phyloP scores from a whole-genome alignment of 345 rosid species.

The Tarenaya hassleriana region DNA sequence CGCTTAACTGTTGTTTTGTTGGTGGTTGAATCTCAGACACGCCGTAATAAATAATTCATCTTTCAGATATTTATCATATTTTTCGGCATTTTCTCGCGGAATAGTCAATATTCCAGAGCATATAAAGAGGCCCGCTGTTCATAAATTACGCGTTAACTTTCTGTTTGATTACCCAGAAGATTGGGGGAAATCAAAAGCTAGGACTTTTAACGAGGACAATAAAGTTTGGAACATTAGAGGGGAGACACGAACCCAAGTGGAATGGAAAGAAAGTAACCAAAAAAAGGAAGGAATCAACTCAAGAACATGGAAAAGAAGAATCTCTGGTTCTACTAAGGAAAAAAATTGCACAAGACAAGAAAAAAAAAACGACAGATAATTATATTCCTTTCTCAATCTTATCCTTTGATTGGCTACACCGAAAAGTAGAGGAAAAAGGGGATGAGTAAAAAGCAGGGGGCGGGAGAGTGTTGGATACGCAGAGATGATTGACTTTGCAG shows the following conservation, averaged over 20 bases:
- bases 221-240: background rate
- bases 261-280: too few species aligned
- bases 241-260: too few species aligned
- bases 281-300: too few species aligned
- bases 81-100: conserved; percentile 3
- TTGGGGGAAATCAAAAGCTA: background rate
- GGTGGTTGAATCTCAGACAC: background rate
- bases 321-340: background rate
- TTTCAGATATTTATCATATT: conserved; percentile 13
- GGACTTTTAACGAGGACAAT: background rate
- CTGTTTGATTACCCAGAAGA: conserved; percentile 6
- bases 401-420: background rate
- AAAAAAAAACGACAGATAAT: background rate
- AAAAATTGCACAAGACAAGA: background rate
- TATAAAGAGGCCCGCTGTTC: background rate
- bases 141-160: conserved; percentile 16
- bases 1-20: background rate
- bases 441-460: background rate
- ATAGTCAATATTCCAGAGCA: conserved; percentile 2
- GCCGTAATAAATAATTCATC: conserved; percentile 1
- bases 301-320: too few species aligned
- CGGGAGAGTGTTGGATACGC: background rate
- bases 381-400: background rate
- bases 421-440: background rate
- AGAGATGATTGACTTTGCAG: background rate